A percentile compares a stretch with the other conserved stretches of the same genome.
phyloP scores from a whole-genome alignment of 192 early-diverging fungal species.

The Pilobolus umbonatus region DNA sequence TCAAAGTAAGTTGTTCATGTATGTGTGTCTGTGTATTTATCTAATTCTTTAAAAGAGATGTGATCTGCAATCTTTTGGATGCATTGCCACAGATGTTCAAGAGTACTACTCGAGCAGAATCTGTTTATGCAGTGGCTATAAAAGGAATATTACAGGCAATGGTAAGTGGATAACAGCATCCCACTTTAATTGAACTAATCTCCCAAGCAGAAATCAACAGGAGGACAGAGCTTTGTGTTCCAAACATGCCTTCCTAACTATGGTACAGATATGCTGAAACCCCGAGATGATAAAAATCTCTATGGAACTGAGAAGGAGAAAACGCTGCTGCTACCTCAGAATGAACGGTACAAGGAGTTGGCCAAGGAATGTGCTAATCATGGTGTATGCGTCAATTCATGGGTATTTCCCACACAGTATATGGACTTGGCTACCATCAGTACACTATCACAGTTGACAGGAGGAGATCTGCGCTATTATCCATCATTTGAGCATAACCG shows the following conservation, averaged over 20 bases:
- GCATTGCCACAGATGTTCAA: conserved; percentile 82
- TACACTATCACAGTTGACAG: conserved; percentile 73
- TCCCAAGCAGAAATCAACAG: conserved; percentile 52
- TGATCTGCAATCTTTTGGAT: conserved; percentile 83
- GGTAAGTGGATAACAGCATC: conserved; percentile 32
- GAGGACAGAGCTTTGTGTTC: conserved; percentile 87
- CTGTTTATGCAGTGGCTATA: conserved; percentile 79
- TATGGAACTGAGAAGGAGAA: conserved; percentile 94
- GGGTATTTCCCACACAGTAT: conserved; percentile 83
- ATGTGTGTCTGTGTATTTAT: not conserved
- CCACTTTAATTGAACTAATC: not conserved
- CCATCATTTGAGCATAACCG: conserved; percentile 69
- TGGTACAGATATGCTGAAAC: conserved; percentile 84
- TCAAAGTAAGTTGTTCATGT: conserved; percentile 49
- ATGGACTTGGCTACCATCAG: conserved; percentile 88
- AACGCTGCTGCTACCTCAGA: conserved; percentile 79
- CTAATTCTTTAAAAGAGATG: conserved; percentile 37
- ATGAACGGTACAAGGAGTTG: conserved; percentile 80
- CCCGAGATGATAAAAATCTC: conserved; percentile 84
- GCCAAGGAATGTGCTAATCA: conserved; percentile 77
- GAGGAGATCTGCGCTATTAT: conserved; percentile 82
- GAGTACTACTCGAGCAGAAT: conserved; percentile 70
- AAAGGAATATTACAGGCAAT: conserved; percentile 75
- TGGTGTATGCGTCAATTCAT: conserved; percentile 85
- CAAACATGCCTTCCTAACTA: conserved; percentile 82